Conservation (phyloP, 179 eudicot species). For the Silene noctiflora region DNA sequence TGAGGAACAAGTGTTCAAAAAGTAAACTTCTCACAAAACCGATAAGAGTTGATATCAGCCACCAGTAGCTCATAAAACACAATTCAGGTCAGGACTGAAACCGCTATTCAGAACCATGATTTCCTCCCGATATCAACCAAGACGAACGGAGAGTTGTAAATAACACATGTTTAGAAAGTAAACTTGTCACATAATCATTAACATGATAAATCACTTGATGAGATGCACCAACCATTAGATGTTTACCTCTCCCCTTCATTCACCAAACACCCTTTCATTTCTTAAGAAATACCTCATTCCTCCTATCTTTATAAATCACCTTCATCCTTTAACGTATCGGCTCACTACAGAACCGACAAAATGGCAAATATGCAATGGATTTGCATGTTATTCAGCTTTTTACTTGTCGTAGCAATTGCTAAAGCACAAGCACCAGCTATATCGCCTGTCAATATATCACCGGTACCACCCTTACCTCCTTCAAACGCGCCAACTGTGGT, state of each 20-base stretch:
- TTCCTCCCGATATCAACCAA: neutral
- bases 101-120: neutral
- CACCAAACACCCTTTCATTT: conserved; percentile 43
- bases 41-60: neutral
- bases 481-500: conserved; percentile 21
- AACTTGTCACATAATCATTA: conserved; percentile 15
- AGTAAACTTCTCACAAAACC: too few species aligned
- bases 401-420: conserved; percentile 31
- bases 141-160: neutral
- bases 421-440: conserved; percentile 67
- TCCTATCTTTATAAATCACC: conserved; percentile 19
- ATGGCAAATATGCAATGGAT: conserved; percentile 26
- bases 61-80: neutral
- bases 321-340: neutral
- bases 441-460: conserved; percentile 40
- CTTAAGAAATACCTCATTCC: conserved; percentile 12
- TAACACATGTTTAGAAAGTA: neutral
- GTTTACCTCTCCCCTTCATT: conserved; percentile 43
- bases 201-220: conserved; percentile 33
- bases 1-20: too few species aligned
- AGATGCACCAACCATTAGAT: conserved; percentile 41
- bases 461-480: conserved; percentile 33
- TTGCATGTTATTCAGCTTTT: conserved; percentile 33
- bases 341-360: conserved; percentile 8
- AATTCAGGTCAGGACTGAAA: neutral